phyloP scores from a whole-genome alignment of 176 grass and related monocot genomes.

The Dendrocalamus sinicus region DNA sequence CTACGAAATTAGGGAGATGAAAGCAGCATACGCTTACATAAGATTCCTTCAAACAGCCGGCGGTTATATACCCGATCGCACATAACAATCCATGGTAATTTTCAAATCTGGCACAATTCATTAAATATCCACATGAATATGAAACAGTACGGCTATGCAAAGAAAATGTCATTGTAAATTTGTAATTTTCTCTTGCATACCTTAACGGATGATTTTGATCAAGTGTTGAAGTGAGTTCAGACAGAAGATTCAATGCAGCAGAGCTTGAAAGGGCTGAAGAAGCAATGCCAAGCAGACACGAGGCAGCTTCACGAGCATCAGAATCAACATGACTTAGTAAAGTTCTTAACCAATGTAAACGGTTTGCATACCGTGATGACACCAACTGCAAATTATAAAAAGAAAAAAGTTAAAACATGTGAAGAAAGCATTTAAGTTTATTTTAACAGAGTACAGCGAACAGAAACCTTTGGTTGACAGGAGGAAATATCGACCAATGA shows the following conservation, averaged over 20 bases:
- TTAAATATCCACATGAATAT: conserved; percentile 48
- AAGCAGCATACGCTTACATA: conserved; percentile 59
- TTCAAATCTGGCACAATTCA: conserved; percentile 78
- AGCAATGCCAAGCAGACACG: conserved; percentile 74
- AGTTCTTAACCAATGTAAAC: conserved; percentile 69
- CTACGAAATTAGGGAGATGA: conserved; percentile 20
- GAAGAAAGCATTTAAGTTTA: conserved; percentile 33
- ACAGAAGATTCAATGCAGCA: conserved; percentile 62
- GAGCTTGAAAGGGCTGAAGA: conserved; percentile 76
- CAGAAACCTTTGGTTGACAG: conserved; percentile 71
- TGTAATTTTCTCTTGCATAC: conserved; percentile 48
- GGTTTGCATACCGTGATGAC: conserved; percentile 68
- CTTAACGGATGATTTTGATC: conserved; percentile 59
- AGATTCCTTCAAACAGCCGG: conserved; percentile 78
- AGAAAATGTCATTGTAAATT: not conserved
- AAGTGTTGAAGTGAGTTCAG: conserved; percentile 68
- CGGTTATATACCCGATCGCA: conserved; percentile 74
- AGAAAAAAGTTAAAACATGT: conserved; percentile 21
- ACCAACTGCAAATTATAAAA: conserved; percentile 65
- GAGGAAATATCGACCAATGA: conserved; percentile 87
- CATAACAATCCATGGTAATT: conserved; percentile 82
- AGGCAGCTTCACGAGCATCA: conserved; percentile 84
- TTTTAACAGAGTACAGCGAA: conserved; percentile 23
- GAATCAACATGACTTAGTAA: conserved; percentile 85
- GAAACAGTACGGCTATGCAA: conserved; percentile 17